These are phyloP conservation scores for Lycium ferocissimum DNA, from an alignment of 257 asterid genomes.

Conservation along the genomic window DNA sequence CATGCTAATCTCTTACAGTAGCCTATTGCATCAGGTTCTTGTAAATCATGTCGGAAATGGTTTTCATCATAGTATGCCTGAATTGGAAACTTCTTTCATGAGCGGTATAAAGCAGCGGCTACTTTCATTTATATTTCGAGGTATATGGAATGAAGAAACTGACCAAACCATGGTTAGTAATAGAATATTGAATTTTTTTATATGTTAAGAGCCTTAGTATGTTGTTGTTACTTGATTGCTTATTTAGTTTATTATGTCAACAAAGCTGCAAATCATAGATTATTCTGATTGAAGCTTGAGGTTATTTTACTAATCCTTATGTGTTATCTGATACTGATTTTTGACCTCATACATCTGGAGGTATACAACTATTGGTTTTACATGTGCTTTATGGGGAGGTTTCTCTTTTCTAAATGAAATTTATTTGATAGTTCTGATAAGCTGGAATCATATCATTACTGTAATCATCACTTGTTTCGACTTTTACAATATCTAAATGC, in stretches of 20 bases:
- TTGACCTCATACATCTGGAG: slow-evolving; percentile 9
- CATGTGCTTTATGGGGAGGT: background rate
- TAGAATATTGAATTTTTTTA: slow-evolving; percentile 21
- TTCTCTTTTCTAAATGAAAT: slow-evolving; percentile 10
- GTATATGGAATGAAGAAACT: slow-evolving; percentile 92
- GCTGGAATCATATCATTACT: background rate
- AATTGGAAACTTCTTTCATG: slow-evolving; percentile 63
- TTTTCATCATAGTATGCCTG: slow-evolving; percentile 46
- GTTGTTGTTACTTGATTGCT: background rate
- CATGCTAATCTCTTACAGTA: slow-evolving; percentile 52
- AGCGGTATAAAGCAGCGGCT: slow-evolving; percentile 90
- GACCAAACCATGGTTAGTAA: slow-evolving; percentile 75
- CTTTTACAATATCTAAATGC: slow-evolving; percentile 2
- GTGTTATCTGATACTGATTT: slow-evolving; percentile 3
- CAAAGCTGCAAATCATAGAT: background rate
- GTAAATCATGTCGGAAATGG: slow-evolving; percentile 52
- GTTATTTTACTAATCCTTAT: background rate
- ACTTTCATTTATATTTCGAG: slow-evolving; percentile 90
- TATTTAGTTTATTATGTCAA: background rate
- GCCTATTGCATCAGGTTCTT: slow-evolving; percentile 45
- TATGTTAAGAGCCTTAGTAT: slow-evolving; percentile 23
- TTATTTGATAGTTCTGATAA: slow-evolving; percentile 9
- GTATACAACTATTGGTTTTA: background rate
- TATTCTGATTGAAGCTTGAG: slow-evolving; percentile 10
- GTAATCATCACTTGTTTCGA: background rate